Conservation (phyloP, 257 asterid genomes). For the Salvia splendens region DNA sequence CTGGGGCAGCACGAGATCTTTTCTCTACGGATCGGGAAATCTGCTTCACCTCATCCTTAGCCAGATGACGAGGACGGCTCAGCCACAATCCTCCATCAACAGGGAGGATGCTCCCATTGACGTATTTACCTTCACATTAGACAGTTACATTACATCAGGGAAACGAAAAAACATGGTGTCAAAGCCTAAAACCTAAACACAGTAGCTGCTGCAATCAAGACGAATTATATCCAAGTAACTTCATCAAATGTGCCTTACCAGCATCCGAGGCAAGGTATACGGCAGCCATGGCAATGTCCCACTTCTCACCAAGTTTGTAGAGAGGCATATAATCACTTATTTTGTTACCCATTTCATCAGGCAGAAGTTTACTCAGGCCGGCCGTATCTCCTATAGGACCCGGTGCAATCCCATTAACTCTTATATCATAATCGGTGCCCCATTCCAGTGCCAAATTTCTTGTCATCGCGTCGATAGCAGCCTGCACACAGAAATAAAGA, state of each 20-base stretch:
- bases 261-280: constrained; percentile 83
- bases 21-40: constrained; percentile 68
- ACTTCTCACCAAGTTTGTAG: constrained; percentile 75
- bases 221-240: neutral
- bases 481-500: constrained; percentile 7
- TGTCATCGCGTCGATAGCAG: constrained; percentile 80
- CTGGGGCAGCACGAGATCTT: constrained; percentile 64
- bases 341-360: constrained; percentile 54
- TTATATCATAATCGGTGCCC: constrained; percentile 83
- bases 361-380: constrained; percentile 74
- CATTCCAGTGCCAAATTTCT: constrained; percentile 86
- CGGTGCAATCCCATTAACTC: constrained; percentile 88
- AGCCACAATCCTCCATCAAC: constrained; percentile 89
- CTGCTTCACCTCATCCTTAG: constrained; percentile 67
- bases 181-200: neutral
- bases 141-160: neutral
- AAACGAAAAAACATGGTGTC: neutral
- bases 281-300: constrained; percentile 96
- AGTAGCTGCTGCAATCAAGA: neutral
- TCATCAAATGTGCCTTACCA: constrained; percentile 40
- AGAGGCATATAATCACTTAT: constrained; percentile 53
- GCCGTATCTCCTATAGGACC: constrained; percentile 84
- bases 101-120: constrained; percentile 63
- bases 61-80: constrained; percentile 61
- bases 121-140: constrained; percentile 57